These are phyloP conservation scores for Madurella mycetomatis DNA, from an alignment of 2,329 filamentous ascomycete species.

Conservation along the genomic window DNA sequence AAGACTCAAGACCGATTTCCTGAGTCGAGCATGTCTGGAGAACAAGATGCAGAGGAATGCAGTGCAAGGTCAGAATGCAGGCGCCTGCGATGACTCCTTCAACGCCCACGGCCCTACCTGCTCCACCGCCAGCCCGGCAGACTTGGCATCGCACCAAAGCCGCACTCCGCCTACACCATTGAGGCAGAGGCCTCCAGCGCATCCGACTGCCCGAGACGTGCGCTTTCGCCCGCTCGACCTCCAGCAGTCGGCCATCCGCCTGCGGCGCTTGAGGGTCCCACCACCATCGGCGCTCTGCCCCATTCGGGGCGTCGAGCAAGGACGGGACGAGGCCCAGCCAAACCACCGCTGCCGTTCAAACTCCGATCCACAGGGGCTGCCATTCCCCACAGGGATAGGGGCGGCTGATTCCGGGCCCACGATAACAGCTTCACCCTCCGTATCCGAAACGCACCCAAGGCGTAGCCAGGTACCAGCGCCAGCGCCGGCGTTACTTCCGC, in stretches of 20 bases:
- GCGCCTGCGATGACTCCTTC: no score
- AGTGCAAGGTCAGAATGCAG: no score
- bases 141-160: no score
- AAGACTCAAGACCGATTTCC: no score
- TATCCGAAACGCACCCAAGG: background rate
- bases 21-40: no score
- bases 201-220: background rate
- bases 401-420: background rate
- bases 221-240: conserved; percentile 13
- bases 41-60: no score
- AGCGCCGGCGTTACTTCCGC: background rate
- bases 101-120: no score
- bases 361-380: conserved; percentile 25
- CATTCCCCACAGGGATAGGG: background rate
- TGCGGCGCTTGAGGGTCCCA: conserved; percentile 17
- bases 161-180: background rate
- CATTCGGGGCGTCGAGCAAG: background rate
- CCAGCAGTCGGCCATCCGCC: conserved; percentile 19
- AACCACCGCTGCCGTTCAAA: conserved; percentile 23
- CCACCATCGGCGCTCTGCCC: background rate
- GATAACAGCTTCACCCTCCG: background rate
- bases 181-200: conserved; percentile 1
- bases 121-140: no score
- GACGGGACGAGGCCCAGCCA: background rate
- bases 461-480: background rate